phyloP scores from a whole-genome alignment of 176 grass and related monocot genomes.

The Rhynchospora breviuscula region DNA sequence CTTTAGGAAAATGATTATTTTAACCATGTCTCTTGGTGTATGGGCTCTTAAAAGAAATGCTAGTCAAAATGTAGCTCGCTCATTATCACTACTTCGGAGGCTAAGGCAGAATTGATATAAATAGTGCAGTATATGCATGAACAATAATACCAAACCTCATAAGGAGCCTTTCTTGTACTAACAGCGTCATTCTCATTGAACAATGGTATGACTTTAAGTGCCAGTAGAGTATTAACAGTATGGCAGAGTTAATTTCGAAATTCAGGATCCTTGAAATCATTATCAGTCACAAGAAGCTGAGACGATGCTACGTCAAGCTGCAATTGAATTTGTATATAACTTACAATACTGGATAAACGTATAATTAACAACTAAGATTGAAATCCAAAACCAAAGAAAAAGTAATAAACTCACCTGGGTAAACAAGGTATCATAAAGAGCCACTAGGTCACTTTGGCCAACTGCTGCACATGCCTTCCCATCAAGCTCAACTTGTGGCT shows the following conservation, averaged over 20 bases:
- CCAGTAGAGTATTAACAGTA: constrained; percentile 70
- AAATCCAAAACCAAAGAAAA: background rate
- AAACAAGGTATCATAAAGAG: constrained; percentile 84
- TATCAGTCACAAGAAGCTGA: constrained; percentile 94
- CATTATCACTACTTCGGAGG: background rate
- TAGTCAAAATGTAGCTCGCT: background rate
- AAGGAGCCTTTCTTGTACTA: constrained; percentile 95
- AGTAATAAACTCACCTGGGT: constrained; percentile 56
- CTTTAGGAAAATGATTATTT: background rate
- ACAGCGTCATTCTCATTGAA: constrained; percentile 99
- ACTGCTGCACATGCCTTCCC: constrained; percentile 91
- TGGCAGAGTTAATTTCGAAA: constrained; percentile 58
- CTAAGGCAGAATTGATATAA: background rate
- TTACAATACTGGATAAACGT: background rate
- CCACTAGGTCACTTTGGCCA: constrained; percentile 95
- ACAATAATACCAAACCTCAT: constrained; percentile 56
- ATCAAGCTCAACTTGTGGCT: constrained; percentile 80
- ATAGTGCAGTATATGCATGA: background rate
- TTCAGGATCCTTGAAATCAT: constrained; percentile 72
- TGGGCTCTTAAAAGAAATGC: background rate
- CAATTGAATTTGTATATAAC: constrained; percentile 12
- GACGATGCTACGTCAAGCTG: constrained; percentile 96
- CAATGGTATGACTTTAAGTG: constrained; percentile 75
- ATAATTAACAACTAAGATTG: background rate
- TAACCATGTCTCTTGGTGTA: background rate